Percentiles rank a stretch among this genome's conserved stretches.
Evolutionary conservation across 805 yeast species (phyloP).

Genomic region (Limtongozyma cylindracea): DNA sequence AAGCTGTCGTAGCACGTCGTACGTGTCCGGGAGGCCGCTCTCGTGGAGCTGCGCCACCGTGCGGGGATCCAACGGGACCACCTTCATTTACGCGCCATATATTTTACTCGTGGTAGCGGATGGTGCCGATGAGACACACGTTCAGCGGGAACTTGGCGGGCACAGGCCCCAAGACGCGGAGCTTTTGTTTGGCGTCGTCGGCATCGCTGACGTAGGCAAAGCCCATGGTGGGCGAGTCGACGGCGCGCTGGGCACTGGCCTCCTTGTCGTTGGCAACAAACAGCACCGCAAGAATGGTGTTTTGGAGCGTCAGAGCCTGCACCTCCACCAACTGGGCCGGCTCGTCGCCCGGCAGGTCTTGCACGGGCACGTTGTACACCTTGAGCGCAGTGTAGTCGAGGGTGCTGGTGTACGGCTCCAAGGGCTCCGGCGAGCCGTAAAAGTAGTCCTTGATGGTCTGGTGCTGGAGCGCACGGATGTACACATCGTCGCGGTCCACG

Average conservation of each 20-base stretch:
- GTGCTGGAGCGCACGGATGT: constrained; percentile 47
- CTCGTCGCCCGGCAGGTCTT: constrained; percentile 9
- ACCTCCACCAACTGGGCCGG: constrained; percentile 15
- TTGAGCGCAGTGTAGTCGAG: constrained; percentile 34
- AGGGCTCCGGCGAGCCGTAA: constrained; percentile 47
- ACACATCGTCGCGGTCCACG: constrained; percentile 48
- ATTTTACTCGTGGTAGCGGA: constrained; percentile 70
- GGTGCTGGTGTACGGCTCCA: constrained; percentile 74
- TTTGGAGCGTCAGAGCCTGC: constrained; percentile 32
- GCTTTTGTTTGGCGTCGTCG: constrained; percentile 46
- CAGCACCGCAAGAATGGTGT: constrained; percentile 44
- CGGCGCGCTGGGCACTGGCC: constrained; percentile 16
- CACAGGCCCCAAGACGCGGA: constrained; percentile 60
- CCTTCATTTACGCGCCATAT: no score
- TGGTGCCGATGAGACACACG: constrained; percentile 49
- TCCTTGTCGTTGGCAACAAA: constrained; percentile 7
- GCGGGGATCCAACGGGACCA: no score
- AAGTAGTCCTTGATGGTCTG: constrained; percentile 67
- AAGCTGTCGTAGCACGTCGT: no score
- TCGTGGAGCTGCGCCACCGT: no score
- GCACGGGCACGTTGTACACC: constrained; percentile 31
- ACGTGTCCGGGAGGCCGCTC: no score
- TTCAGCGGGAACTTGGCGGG: constrained; percentile 69
- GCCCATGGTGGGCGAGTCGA: constrained; percentile 46
- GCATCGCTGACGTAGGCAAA: constrained; percentile 48